Evolutionary conservation across 23 red algal genomes (phyloP).

Genomic region (Cyanidioschyzon merolae): DNA sequence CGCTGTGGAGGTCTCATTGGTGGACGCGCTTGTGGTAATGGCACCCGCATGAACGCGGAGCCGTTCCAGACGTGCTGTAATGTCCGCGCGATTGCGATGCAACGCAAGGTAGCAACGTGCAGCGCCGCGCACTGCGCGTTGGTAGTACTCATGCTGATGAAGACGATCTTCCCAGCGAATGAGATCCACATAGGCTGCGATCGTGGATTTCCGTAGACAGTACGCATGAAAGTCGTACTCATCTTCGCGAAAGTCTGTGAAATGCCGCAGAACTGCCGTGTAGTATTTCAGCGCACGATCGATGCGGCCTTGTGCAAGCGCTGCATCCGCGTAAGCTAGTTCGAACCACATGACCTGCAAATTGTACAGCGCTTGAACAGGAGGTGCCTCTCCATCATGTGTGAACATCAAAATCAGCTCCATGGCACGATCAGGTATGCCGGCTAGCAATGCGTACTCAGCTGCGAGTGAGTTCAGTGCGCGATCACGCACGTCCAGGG

Average conservation of each 20-base stretch:
- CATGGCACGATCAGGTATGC: slow-evolving; percentile 38
- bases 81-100: not conserved
- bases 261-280: slow-evolving; percentile 71
- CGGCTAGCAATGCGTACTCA: slow-evolving; percentile 51
- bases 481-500: slow-evolving; percentile 73
- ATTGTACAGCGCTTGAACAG: slow-evolving; percentile 77
- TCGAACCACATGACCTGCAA: slow-evolving; percentile 99
- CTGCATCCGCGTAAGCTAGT: slow-evolving; percentile 50
- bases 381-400: slow-evolving; percentile 57
- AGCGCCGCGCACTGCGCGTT: slow-evolving; percentile 7
- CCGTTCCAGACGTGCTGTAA: not conserved
- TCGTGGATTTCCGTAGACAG: slow-evolving; percentile 75
- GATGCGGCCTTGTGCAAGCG: slow-evolving; percentile 32
- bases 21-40: not conserved
- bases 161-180: slow-evolving; percentile 24
- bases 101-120: slow-evolving; percentile 9
- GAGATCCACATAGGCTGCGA: slow-evolving; percentile 43
- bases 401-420: slow-evolving; percentile 71
- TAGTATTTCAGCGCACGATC: slow-evolving; percentile 71
- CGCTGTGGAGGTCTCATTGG: not conserved
- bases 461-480: slow-evolving; percentile 73
- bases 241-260: slow-evolving; percentile 81
- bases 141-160: slow-evolving; percentile 10
- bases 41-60: not conserved
- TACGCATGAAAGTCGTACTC: slow-evolving; percentile 89